These are phyloP conservation scores for Torrubiellomyces zombiae DNA, from an alignment of 2,329 filamentous ascomycete species.

Conservation along the genomic window DNA sequence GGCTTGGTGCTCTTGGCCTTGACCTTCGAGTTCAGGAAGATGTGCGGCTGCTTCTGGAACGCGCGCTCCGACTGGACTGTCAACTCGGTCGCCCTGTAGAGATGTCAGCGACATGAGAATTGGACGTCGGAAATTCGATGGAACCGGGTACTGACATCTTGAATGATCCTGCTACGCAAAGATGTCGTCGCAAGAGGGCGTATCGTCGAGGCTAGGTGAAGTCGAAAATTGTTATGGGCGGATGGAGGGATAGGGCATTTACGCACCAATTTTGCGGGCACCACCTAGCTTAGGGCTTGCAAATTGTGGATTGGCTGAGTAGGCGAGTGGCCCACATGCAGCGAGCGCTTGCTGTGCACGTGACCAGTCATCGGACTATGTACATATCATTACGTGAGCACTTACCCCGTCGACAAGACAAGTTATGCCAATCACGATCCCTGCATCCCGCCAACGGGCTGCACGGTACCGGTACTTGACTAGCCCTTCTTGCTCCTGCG, in stretches of 20 bases:
- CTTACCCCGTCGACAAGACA: too few species aligned
- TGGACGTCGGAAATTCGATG: constrained; percentile 1
- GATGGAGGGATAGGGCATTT: constrained; percentile 21
- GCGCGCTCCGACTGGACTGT: constrained; percentile 99
- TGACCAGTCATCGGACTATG: constrained; percentile 7
- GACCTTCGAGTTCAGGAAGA: constrained; percentile 97
- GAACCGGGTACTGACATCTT: constrained; percentile 22
- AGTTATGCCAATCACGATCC: too few species aligned
- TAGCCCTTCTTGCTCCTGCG: too few species aligned
- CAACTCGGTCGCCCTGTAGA: constrained; percentile 87
- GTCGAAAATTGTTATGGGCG: constrained; percentile 18
- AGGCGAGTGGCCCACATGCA: constrained; percentile 11
- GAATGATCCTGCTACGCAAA: constrained; percentile 23
- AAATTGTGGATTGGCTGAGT: constrained; percentile 20
- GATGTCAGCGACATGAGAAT: constrained; percentile 13
- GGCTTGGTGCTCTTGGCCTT: constrained; percentile 70
- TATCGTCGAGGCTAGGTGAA: constrained; percentile 21
- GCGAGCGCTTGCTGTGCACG: constrained; percentile 7
- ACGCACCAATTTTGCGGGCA: constrained; percentile 17
- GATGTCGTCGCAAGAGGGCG: constrained; percentile 21
- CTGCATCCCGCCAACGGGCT: constrained; percentile 4
- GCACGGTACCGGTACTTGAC: constrained; percentile 9
- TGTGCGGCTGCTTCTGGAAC: constrained; percentile 99
- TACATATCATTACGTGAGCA: constrained; percentile 4
- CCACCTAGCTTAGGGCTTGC: constrained; percentile 22